Evolutionary conservation across 192 early-diverging fungal species (phyloP).

Genomic region (Linnemannia elongata): DNA sequence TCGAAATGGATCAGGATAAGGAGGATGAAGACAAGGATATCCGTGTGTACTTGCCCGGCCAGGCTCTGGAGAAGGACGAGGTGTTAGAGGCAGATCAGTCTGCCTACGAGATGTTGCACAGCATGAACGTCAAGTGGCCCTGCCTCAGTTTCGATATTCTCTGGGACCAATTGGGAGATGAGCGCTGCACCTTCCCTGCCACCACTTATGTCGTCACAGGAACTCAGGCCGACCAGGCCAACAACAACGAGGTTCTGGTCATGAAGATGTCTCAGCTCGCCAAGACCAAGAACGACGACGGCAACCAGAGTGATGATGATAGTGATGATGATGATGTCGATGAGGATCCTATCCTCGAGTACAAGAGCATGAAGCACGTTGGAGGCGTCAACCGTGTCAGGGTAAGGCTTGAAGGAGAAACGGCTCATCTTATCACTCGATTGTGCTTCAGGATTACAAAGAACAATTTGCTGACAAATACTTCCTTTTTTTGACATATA

Average conservation of each 20-base stretch:
- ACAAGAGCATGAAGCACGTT: slow-evolving; percentile 82
- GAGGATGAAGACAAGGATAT: slow-evolving; percentile 73
- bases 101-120: slow-evolving; percentile 98
- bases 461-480: background rate
- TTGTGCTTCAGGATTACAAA: background rate
- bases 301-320: slow-evolving; percentile 78
- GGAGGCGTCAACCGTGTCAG: slow-evolving; percentile 96
- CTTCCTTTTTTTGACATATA: slow-evolving; percentile 14
- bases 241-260: slow-evolving; percentile 92
- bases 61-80: slow-evolving; percentile 87
- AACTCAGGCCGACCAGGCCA: slow-evolving; percentile 86
- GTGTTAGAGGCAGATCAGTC: slow-evolving; percentile 94
- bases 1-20: slow-evolving; percentile 55
- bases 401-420: slow-evolving; percentile 43
- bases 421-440: background rate
- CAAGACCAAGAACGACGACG: slow-evolving; percentile 93
- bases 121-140: slow-evolving; percentile 93
- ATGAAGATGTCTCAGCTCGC: slow-evolving; percentile 97
- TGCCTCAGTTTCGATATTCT: slow-evolving; percentile 98
- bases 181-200: slow-evolving; percentile 87
- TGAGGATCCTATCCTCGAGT: slow-evolving; percentile 95
- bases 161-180: slow-evolving; percentile 84
- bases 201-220: slow-evolving; percentile 95
- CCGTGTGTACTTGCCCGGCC: slow-evolving; percentile 94
- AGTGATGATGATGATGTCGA: slow-evolving; percentile 89